Evolutionary conservation across 2,329 filamentous ascomycete species (phyloP).

Genomic region (Diaporthe destruens): DNA sequence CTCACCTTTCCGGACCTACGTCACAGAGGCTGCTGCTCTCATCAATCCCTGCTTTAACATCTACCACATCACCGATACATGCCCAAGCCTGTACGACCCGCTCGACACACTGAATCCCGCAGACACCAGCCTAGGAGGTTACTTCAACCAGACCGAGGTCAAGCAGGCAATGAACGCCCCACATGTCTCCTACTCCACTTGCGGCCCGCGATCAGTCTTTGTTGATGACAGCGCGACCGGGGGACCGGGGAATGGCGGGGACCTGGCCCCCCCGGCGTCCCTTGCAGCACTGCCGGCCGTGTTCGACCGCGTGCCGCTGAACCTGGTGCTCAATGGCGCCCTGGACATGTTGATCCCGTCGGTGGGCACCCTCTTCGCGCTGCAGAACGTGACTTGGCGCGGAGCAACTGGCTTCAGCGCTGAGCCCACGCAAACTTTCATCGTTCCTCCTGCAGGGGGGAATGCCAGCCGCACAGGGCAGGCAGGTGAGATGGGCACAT

Average conservation of each 20-base stretch:
- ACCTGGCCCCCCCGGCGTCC: slow-evolving; percentile 62
- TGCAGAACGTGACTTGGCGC: slow-evolving; percentile 87
- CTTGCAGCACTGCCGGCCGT: slow-evolving; percentile 74
- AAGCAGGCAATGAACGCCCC: slow-evolving; percentile 80
- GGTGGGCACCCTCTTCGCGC: slow-evolving; percentile 78
- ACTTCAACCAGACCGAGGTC: slow-evolving; percentile 77
- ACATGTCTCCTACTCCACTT: slow-evolving; percentile 31
- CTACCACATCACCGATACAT: slow-evolving; percentile 74
- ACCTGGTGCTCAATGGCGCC: slow-evolving; percentile 79
- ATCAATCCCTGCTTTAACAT: slow-evolving; percentile 82
- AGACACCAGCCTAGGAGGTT: slow-evolving; percentile 69
- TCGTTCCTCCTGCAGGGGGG: slow-evolving; percentile 73
- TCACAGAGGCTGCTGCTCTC: slow-evolving; percentile 62
- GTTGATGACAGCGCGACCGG: slow-evolving; percentile 41
- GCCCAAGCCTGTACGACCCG: slow-evolving; percentile 74
- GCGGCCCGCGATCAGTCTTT: slow-evolving; percentile 51
- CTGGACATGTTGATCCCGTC: slow-evolving; percentile 77
- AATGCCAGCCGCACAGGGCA: slow-evolving; percentile 45
- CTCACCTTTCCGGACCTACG: slow-evolving; percentile 64
- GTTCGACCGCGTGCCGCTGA: slow-evolving; percentile 79
- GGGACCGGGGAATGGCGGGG: slow-evolving; percentile 55
- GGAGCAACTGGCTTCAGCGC: slow-evolving; percentile 77
- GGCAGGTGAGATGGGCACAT: slow-evolving; percentile 31
- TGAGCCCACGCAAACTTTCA: slow-evolving; percentile 72
- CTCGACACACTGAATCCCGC: slow-evolving; percentile 69